Base-by-base conservation (phyloP, 2,329 filamentous ascomycete species). In the Tolypocladium album region DNA sequence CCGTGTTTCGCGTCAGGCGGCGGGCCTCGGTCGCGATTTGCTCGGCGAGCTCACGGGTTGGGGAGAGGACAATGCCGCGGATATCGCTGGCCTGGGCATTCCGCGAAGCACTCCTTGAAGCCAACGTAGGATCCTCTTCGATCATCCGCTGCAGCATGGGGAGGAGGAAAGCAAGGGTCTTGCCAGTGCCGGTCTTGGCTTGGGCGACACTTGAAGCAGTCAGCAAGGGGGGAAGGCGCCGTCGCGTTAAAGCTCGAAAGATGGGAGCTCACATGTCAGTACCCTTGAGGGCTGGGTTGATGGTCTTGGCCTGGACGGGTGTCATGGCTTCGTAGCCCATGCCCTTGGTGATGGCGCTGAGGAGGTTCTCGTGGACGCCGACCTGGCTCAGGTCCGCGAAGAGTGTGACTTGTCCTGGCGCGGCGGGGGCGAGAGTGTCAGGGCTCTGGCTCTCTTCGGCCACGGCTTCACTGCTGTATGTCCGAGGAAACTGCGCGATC, bases 111-210 rank as follows among this genome's bases (percentile, higher is more conserved):
- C 67, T 64, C 62, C 71, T 78, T 43, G 77, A 71, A 58, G 82
- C 84, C 40, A 95, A 80, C 0, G 76, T 73, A 1, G 86, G 84
- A 64, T 90, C 84, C 61, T 80, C 75, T 24, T 75, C 72, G 62
- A 96, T 78, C 69, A 96, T 89, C 61, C 86, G 87, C 72, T 97
- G 90, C 58, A 97, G 77, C 9, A 92, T 79, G 57, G 94, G 94
- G 8, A 97, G 76, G 31, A 99, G 81, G 79, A 97, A 99, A 42
- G 90, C 94, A 60, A 97, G 78, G 0, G 94, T 99, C 78, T 99
- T 99, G 71, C 94, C 94, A 4, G 94, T 97, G 71, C 94, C 94
- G 11, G 94, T 99, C 76, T 90, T 96, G 61, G 94, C 94, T 78
- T 97, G 94, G 55, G 93, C 94, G 65, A 97, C 82, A 67, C 88